Evolutionary conservation across 805 yeast genomes (phyloP).

Genomic region (Lachancea kluyveri): DNA sequence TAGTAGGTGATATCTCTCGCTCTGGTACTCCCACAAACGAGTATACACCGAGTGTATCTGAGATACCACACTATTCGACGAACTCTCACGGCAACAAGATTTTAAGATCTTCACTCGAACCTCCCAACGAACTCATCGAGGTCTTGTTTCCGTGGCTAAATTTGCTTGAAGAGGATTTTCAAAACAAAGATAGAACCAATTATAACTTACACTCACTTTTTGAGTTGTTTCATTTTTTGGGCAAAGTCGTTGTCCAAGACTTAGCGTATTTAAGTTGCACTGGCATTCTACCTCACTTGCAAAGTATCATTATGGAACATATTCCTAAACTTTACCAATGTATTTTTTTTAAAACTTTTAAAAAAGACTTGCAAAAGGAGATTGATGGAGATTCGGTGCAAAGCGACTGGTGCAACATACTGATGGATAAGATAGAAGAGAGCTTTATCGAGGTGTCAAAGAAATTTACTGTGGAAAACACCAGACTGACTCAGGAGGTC

Average conservation of each 20-base stretch:
- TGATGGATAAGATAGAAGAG: conserved; percentile 7
- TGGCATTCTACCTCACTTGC: conserved; percentile 22
- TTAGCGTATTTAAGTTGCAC: conserved; percentile 22
- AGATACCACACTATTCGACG: too few relatives aligned
- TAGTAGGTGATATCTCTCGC: conserved; percentile 14
- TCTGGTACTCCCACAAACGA: conserved; percentile 5
- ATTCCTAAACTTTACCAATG: conserved; percentile 25
- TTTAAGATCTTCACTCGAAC: conserved; percentile 14
- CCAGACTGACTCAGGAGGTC: conserved; percentile 26
- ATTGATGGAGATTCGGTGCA: conserved; percentile 5
- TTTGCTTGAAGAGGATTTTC: conserved; percentile 22
- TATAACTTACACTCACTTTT: conserved; percentile 27
- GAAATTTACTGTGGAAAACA: conserved; percentile 27
- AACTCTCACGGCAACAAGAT: conserved; percentile 5
- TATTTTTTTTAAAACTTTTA: conserved; percentile 15
- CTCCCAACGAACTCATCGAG: conserved; percentile 18
- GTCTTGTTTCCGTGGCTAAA: conserved; percentile 30
- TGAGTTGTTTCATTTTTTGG: conserved; percentile 30
- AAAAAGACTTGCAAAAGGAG: conserved; percentile 9
- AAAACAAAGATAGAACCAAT: conserved; percentile 25
- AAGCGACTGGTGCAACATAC: conserved; percentile 6
- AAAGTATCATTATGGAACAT: conserved; percentile 23
- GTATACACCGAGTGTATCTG: too few relatives aligned
- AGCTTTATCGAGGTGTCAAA: conserved; percentile 22
- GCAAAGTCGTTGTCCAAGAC: conserved; percentile 26